These are phyloP conservation scores for Tetracladium maxilliforme DNA, from an alignment of 2,329 filamentous ascomycete genomes.

Conservation along the genomic window DNA sequence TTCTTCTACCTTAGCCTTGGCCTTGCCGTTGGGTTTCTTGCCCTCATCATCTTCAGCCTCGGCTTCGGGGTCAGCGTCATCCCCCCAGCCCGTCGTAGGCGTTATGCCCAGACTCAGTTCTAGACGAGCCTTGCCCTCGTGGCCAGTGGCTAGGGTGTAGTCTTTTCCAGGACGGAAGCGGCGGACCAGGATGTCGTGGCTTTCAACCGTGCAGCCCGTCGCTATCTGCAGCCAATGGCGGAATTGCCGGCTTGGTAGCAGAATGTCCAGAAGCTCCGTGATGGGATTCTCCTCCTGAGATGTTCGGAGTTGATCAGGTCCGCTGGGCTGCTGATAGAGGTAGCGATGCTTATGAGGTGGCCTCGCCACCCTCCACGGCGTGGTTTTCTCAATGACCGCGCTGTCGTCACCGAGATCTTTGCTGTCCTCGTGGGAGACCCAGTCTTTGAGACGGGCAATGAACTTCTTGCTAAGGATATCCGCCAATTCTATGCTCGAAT, in stretches of 20 bases:
- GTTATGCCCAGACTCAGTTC: slow-evolving; percentile 84
- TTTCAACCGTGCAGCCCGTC: slow-evolving; percentile 60
- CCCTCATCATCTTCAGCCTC: slow-evolving; percentile 29
- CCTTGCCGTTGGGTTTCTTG: slow-evolving; percentile 10
- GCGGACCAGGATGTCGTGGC: slow-evolving; percentile 65
- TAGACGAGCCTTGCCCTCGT: slow-evolving; percentile 62
- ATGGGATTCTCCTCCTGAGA: slow-evolving; percentile 38
- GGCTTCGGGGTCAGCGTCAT: slow-evolving; percentile 40
- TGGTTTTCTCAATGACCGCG: slow-evolving; percentile 39
- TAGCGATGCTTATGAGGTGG: slow-evolving; percentile 95
- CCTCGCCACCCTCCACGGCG: slow-evolving; percentile 59
- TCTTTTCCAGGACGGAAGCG: slow-evolving; percentile 78
- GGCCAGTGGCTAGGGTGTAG: slow-evolving; percentile 84
- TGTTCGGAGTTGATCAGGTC: slow-evolving; percentile 12
- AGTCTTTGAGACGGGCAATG: slow-evolving; percentile 50
- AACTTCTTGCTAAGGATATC: slow-evolving; percentile 71
- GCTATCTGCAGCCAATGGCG: slow-evolving; percentile 77
- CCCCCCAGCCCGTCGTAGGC: slow-evolving; percentile 73
- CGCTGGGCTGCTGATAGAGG: slow-evolving; percentile 55
- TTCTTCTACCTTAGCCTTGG: slow-evolving; percentile 14
- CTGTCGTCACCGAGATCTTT: slow-evolving; percentile 27
- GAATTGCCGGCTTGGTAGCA: slow-evolving; percentile 78
- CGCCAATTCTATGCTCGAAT: slow-evolving; percentile 71
- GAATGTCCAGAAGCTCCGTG: slow-evolving; percentile 63
- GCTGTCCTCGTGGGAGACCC: slow-evolving; percentile 13